phyloP scores from a whole-genome alignment of 352 stramenopile species.

The Phytophthora sojae region DNA sequence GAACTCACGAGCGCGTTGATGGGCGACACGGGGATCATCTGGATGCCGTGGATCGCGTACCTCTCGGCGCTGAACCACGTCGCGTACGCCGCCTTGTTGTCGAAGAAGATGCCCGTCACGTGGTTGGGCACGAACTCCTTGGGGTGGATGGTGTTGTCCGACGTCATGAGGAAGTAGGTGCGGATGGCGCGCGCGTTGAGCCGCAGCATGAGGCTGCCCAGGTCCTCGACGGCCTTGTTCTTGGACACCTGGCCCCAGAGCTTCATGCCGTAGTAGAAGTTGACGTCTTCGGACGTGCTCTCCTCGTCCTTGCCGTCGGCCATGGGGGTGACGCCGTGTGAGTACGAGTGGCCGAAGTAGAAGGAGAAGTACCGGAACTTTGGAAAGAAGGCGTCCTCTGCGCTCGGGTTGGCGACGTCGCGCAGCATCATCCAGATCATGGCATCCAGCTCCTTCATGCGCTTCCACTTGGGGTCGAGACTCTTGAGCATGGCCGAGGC shows the following conservation, averaged over 20 bases:
- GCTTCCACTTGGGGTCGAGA: slow-evolving; percentile 60
- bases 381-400: slow-evolving; percentile 59
- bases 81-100: slow-evolving; percentile 77
- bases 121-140: slow-evolving; percentile 68
- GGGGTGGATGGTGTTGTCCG: slow-evolving; percentile 68
- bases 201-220: slow-evolving; percentile 74
- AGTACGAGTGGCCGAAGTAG: slow-evolving; percentile 70
- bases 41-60: slow-evolving; percentile 79
- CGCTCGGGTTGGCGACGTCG: slow-evolving; percentile 72
- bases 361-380: slow-evolving; percentile 80
- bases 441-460: slow-evolving; percentile 58
- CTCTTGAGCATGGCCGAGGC: slow-evolving; percentile 65
- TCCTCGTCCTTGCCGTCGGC: slow-evolving; percentile 75
- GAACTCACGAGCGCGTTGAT: slow-evolving; percentile 77
- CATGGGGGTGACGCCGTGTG: slow-evolving; percentile 65
- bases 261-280: slow-evolving; percentile 75
- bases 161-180: slow-evolving; percentile 81
- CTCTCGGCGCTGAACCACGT: slow-evolving; percentile 77
- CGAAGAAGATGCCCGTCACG: slow-evolving; percentile 74
- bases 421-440: slow-evolving; percentile 73
- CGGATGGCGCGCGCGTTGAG: slow-evolving; percentile 66
- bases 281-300: slow-evolving; percentile 68
- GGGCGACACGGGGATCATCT: slow-evolving; percentile 79
- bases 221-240: slow-evolving; percentile 61
- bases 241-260: slow-evolving; percentile 62